phyloP scores from a whole-genome alignment of 2,329 filamentous ascomycete genomes.

The Cladosporium colombiae region DNA sequence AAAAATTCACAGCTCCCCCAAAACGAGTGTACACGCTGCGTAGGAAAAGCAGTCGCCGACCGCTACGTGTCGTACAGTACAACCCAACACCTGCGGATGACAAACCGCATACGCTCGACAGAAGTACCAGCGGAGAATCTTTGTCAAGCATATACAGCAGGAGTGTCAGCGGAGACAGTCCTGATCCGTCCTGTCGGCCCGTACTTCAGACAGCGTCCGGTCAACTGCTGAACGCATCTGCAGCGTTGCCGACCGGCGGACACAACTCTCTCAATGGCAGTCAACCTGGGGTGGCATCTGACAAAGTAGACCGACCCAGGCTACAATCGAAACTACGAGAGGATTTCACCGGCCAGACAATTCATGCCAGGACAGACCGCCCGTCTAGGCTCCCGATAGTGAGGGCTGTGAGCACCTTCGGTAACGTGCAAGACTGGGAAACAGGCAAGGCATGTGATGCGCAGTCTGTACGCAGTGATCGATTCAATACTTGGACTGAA shows the following conservation, averaged over 20 bases:
- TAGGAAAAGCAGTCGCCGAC: constrained; percentile 20
- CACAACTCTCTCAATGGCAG: background rate
- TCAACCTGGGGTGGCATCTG: background rate
- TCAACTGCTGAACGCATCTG: background rate
- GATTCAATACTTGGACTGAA: background rate
- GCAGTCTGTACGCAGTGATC: background rate
- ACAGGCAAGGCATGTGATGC: background rate
- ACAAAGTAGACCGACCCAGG: background rate
- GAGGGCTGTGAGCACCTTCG: background rate
- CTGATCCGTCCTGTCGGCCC: background rate
- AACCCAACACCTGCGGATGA: background rate
- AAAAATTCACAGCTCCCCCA: constrained; percentile 24
- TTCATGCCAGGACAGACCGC: background rate
- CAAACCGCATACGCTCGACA: constrained; percentile 2
- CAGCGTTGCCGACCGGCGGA: too few relatives aligned
- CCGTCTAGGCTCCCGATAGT: background rate
- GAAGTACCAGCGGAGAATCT: constrained; percentile 26
- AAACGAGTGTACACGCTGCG: constrained; percentile 9
- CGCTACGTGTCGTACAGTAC: constrained; percentile 20
- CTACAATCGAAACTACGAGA: background rate
- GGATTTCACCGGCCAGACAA: background rate
- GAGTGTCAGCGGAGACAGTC: constrained; percentile 30
- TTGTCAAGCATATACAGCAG: constrained; percentile 35
- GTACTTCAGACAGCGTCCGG: background rate
- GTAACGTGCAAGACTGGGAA: constrained; percentile 4